These are phyloP conservation scores for Citrullus amarus DNA, from an alignment of 306 rosid species.

Conservation along the genomic window DNA sequence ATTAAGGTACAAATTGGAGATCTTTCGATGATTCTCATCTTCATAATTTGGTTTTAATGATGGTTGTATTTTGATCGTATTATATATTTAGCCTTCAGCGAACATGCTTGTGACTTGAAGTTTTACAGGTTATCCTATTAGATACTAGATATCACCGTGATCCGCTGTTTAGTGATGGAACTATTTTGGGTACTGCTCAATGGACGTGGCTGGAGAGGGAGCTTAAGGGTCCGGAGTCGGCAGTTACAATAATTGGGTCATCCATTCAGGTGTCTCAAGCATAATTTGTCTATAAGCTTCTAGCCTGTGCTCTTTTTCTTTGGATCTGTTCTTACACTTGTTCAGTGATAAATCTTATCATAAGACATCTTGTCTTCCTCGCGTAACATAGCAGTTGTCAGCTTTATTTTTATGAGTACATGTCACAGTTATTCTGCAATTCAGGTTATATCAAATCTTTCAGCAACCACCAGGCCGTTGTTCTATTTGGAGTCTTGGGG, in stretches of 20 bases:
- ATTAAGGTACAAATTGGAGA: slow-evolving; percentile 39
- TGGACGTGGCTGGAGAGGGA: slow-evolving; percentile 75
- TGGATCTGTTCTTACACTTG: background rate
- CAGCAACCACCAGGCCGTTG: slow-evolving; percentile 50
- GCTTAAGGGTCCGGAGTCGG: slow-evolving; percentile 46
- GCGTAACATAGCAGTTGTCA: background rate
- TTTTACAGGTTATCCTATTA: slow-evolving; percentile 36
- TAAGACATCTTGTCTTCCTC: background rate
- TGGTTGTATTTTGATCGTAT: background rate
- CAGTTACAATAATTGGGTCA: slow-evolving; percentile 61
- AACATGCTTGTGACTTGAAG: background rate
- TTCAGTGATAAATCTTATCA: background rate
- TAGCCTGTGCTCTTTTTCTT: background rate
- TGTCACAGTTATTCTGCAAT: background rate
- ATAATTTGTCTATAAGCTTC: background rate
- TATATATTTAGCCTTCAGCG: background rate
- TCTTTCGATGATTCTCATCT: slow-evolving; percentile 2
- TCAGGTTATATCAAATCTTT: slow-evolving; percentile 76
- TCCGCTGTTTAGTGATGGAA: slow-evolving; percentile 60
- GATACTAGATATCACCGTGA: slow-evolving; percentile 88
- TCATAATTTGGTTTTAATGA: background rate
- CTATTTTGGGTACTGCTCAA: slow-evolving; percentile 55
- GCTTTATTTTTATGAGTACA: background rate
- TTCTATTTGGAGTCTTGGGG: slow-evolving; percentile 69
- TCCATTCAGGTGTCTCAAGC: slow-evolving; percentile 49